phyloP scores from a whole-genome alignment of 2,329 filamentous ascomycete species.

The Thyridium curvatum region DNA sequence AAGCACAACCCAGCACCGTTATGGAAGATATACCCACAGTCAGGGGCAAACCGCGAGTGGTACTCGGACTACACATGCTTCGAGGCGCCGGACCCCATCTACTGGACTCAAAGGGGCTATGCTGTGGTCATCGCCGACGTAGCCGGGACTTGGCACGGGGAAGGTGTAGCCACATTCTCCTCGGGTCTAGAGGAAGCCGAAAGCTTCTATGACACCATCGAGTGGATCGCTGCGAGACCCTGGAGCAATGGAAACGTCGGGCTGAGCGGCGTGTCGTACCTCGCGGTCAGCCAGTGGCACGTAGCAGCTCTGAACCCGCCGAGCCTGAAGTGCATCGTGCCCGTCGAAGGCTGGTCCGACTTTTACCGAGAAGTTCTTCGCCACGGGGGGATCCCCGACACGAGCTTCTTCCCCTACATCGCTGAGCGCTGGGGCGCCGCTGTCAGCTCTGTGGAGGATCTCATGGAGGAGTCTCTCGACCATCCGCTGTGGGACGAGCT shows the following conservation, averaged over 20 bases:
- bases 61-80: too few relatives aligned
- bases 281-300: conserved; percentile 31
- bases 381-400: conserved; percentile 47
- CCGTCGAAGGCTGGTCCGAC: conserved; percentile 38
- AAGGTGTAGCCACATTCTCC: conserved; percentile 28
- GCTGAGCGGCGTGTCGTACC: conserved; percentile 32
- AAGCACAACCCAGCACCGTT: too few relatives aligned
- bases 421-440: too few relatives aligned
- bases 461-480: too few relatives aligned
- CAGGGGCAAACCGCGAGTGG: too few relatives aligned
- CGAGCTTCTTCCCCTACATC: too few relatives aligned
- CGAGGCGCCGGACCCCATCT: conserved; percentile 45
- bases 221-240: conserved; percentile 30
- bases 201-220: conserved; percentile 34
- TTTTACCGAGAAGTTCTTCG: conserved; percentile 43
- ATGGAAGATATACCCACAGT: too few relatives aligned
- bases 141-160: conserved; percentile 29
- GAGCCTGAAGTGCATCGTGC: conserved; percentile 30
- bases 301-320: conserved; percentile 30
- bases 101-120: conserved; percentile 43
- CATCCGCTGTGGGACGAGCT: too few relatives aligned
- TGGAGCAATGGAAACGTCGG: conserved; percentile 34
- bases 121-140: conserved; percentile 40
- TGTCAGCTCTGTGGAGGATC: too few relatives aligned
- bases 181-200: conserved; percentile 28